A percentile compares a stretch with the other conserved stretches of the same genome.
Evolutionary conservation across 495 filamentous ascomycete genomes (phyloP).

Genomic region (Hyaloscypha hepaticicola): DNA sequence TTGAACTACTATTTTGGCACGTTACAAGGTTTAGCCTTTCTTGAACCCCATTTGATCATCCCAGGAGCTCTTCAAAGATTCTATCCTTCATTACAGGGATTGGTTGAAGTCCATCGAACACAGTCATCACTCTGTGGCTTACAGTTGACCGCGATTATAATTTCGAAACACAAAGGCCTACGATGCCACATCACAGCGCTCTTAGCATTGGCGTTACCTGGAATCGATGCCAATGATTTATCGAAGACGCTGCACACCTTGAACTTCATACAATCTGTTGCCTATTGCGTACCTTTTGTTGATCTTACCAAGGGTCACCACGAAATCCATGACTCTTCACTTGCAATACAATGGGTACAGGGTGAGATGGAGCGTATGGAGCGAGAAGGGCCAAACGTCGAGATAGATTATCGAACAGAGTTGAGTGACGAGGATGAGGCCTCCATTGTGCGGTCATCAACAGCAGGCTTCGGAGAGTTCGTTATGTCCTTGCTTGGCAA

Average conservation of each 20-base stretch:
- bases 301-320: slow-evolving; percentile 71
- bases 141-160: slow-evolving; percentile 82
- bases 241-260: slow-evolving; percentile 94
- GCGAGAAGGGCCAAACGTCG: slow-evolving; percentile 74
- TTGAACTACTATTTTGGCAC: slow-evolving; percentile 90
- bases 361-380: slow-evolving; percentile 93
- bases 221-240: slow-evolving; percentile 96
- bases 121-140: slow-evolving; percentile 89
- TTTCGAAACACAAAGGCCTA: slow-evolving; percentile 88
- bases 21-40: slow-evolving; percentile 81
- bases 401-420: slow-evolving; percentile 81
- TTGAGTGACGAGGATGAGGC: slow-evolving; percentile 84
- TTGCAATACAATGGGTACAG: slow-evolving; percentile 92
- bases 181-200: slow-evolving; percentile 93
- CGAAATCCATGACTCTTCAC: slow-evolving; percentile 68
- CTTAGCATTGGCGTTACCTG: slow-evolving; percentile 86
- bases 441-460: slow-evolving; percentile 92
- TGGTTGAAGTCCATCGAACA: slow-evolving; percentile 96
- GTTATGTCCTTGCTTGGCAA: slow-evolving; percentile 85
- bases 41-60: slow-evolving; percentile 90
- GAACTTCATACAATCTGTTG: slow-evolving; percentile 90
- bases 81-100: slow-evolving; percentile 91
- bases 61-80: slow-evolving; percentile 94
- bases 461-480: slow-evolving; percentile 89
- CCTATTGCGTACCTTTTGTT: slow-evolving; percentile 90